Conservation (phyloP, 176 grass and related monocot genomes). For the Musa troglodytarum region DNA sequence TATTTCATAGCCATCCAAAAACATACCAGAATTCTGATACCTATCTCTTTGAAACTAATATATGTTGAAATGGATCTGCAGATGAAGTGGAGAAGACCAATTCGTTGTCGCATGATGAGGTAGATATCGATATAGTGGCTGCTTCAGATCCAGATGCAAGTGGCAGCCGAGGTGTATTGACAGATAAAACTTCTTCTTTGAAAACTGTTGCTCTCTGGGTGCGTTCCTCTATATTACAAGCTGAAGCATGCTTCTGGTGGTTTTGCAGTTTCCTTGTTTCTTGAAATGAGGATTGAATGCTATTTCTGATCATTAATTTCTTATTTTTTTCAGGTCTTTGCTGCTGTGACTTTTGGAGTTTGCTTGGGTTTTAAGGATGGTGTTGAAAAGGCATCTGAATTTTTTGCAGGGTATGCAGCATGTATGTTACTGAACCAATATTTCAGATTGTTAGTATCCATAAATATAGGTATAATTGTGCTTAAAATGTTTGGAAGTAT, state of each 20-base stretch:
- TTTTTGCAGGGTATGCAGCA: slow-evolving; percentile 74
- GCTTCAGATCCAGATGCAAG: slow-evolving; percentile 7
- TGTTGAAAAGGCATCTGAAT: slow-evolving; percentile 67
- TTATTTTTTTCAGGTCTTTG: slow-evolving; percentile 39
- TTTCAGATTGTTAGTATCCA: background rate
- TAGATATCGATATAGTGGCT: slow-evolving; percentile 21
- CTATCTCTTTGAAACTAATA: background rate
- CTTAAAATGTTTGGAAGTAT: background rate
- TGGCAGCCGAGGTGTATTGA: slow-evolving; percentile 8
- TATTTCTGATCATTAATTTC: slow-evolving; percentile 13
- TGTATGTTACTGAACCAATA: slow-evolving; percentile 19
- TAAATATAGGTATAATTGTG: background rate
- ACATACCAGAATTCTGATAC: background rate
- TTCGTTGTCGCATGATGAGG: slow-evolving; percentile 22
- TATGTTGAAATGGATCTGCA: slow-evolving; percentile 20
- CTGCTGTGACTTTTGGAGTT: slow-evolving; percentile 62
- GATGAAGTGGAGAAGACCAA: slow-evolving; percentile 16
- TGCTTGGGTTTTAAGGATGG: slow-evolving; percentile 68
- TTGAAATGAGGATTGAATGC: slow-evolving; percentile 1
- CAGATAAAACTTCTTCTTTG: slow-evolving; percentile 26
- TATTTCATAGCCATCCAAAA: background rate
- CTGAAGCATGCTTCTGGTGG: background rate
- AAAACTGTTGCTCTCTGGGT: slow-evolving; percentile 47
- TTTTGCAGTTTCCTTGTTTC: slow-evolving; percentile 1
- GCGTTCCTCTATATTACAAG: slow-evolving; percentile 7